phyloP scores from a whole-genome alignment of 306 rosid species.

The Luffa aegyptiaca region DNA sequence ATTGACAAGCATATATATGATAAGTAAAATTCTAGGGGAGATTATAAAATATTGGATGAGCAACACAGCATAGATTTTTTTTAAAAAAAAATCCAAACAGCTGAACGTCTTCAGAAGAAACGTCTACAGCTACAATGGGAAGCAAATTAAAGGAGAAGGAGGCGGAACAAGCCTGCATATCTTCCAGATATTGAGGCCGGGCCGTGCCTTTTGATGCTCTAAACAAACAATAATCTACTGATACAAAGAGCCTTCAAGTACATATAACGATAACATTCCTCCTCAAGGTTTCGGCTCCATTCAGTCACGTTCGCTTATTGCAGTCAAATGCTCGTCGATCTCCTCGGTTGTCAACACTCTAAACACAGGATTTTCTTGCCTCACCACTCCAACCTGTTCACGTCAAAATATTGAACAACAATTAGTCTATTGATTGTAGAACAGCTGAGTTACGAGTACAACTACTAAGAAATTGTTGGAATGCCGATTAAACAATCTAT shows the following conservation, averaged over 20 bases:
- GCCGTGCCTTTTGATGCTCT: neutral
- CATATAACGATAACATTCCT: neutral
- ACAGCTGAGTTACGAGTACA: neutral
- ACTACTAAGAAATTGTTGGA: neutral
- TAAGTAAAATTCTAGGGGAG: neutral
- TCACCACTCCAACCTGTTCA: slow-evolving; percentile 6
- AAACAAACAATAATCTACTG: neutral
- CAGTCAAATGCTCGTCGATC: slow-evolving; percentile 11
- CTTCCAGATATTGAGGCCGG: neutral
- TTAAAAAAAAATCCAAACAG: neutral
- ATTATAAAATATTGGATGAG: neutral
- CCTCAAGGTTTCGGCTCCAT: neutral
- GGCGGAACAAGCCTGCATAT: neutral
- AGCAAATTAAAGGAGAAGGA: neutral
- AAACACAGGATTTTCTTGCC: neutral
- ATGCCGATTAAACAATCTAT: neutral
- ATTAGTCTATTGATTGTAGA: neutral
- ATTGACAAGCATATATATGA: neutral
- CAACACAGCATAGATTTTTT: neutral
- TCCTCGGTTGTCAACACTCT: slow-evolving; percentile 7
- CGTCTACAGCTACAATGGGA: neutral
- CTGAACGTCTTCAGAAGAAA: neutral
- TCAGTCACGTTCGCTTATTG: slow-evolving; percentile 7
- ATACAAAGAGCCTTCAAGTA: neutral
- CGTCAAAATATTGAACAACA: neutral